phyloP scores from a whole-genome alignment of 495 filamentous ascomycete genomes.

The Daldinia loculata region DNA sequence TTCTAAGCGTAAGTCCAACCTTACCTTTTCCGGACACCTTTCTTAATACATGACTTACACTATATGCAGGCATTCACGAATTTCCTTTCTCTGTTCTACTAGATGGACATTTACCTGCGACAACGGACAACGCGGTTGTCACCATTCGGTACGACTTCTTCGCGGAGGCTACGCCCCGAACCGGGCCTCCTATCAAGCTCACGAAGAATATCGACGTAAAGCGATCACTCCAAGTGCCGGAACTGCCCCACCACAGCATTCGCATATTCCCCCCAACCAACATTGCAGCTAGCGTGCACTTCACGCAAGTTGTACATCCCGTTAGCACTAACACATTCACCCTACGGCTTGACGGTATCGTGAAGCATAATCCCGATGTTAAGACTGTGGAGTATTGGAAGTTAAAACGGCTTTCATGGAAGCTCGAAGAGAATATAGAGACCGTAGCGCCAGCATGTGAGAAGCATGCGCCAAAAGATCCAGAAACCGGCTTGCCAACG shows the following conservation, averaged over 20 bases:
- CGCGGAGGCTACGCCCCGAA: slow-evolving; percentile 71
- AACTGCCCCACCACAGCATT: slow-evolving; percentile 76
- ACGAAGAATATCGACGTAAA: slow-evolving; percentile 72
- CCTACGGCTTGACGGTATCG: slow-evolving; percentile 81
- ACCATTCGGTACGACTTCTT: slow-evolving; percentile 80
- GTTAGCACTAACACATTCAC: slow-evolving; percentile 82
- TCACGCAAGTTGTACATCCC: slow-evolving; percentile 85
- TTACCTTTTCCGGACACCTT: background rate
- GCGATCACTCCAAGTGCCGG: slow-evolving; percentile 70
- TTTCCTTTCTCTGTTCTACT: slow-evolving; percentile 95
- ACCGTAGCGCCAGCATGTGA: slow-evolving; percentile 83
- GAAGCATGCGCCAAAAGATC: slow-evolving; percentile 75
- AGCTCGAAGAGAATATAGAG: slow-evolving; percentile 84
- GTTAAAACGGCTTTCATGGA: slow-evolving; percentile 89
- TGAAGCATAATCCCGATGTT: slow-evolving; percentile 65
- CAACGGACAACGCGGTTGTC: slow-evolving; percentile 75
- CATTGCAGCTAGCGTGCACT: slow-evolving; percentile 80
- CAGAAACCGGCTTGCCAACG: slow-evolving; percentile 45
- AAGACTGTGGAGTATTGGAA: slow-evolving; percentile 76
- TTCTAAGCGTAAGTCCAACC: slow-evolving; percentile 60
- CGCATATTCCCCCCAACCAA: slow-evolving; percentile 97
- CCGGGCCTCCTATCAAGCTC: slow-evolving; percentile 65
- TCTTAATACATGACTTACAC: slow-evolving; percentile 30
- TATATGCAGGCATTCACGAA: slow-evolving; percentile 64
- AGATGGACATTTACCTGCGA: slow-evolving; percentile 85